Conservation (phyloP, 2,329 filamentous ascomycete genomes). For the Pseudopithomyces chartarum region DNA sequence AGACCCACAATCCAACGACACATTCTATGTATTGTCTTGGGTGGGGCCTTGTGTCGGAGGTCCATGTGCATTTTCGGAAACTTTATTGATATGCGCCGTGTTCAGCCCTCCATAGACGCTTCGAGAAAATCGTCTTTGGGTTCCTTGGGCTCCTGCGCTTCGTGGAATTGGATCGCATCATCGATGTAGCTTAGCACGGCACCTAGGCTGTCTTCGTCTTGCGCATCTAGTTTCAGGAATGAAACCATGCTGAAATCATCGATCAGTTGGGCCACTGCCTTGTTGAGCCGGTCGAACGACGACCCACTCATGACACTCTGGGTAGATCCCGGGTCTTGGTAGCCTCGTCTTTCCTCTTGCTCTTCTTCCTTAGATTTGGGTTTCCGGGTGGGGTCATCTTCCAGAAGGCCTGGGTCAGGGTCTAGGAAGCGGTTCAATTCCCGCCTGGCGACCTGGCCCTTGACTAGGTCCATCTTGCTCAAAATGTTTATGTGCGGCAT, state of each 20-base stretch:
- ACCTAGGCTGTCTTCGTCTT: constrained; percentile 89
- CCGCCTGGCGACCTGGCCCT: constrained; percentile 83
- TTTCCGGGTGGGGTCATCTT: constrained; percentile 71
- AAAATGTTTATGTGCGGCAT: constrained; percentile 95
- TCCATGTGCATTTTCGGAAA: too few species aligned
- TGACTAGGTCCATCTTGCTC: constrained; percentile 97
- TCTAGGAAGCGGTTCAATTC: constrained; percentile 90
- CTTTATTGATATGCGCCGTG: too few species aligned
- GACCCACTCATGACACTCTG: constrained; percentile 77
- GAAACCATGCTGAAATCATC: constrained; percentile 99
- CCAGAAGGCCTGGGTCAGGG: constrained; percentile 79
- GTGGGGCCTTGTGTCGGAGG: too few species aligned
- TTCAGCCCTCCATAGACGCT: constrained; percentile 17
- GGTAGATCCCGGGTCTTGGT: constrained; percentile 66
- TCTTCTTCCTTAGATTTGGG: constrained; percentile 23
- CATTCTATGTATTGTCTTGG: too few species aligned
- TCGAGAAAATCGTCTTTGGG: constrained; percentile 58
- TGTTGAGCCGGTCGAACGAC: constrained; percentile 82
- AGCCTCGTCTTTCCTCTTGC: constrained; percentile 55
- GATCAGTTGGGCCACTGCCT: constrained; percentile 86
- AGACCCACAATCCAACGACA: too few species aligned
- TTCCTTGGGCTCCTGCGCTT: constrained; percentile 89
- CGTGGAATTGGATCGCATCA: constrained; percentile 90
- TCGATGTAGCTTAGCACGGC: constrained; percentile 89
- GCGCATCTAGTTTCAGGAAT: constrained; percentile 85